A percentile compares a stretch with the other conserved stretches of the same genome.
These are phyloP conservation scores for Prunus armeniaca DNA, from an alignment of 306 rosid genomes.

Conservation along the genomic window DNA sequence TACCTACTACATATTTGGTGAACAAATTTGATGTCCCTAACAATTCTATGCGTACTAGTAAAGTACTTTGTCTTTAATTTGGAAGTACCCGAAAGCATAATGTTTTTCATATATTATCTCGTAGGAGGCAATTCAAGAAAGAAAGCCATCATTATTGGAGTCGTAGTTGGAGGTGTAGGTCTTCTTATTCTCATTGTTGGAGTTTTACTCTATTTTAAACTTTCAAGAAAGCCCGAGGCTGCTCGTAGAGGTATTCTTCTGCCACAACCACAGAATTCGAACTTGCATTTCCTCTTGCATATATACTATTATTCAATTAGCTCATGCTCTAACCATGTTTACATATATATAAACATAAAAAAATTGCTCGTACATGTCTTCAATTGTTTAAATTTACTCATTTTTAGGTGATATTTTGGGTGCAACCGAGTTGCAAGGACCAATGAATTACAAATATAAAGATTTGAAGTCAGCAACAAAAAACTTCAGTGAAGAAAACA, in stretches of 20 bases:
- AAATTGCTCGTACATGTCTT: too few relatives aligned
- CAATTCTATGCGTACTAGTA: neutral
- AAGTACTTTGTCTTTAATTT: too few relatives aligned
- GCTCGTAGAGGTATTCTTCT: slow-evolving; percentile 39
- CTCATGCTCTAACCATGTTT: too few relatives aligned
- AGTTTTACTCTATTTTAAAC: slow-evolving; percentile 30
- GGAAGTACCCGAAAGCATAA: too few relatives aligned
- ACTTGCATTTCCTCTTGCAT: neutral
- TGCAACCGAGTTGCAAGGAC: slow-evolving; percentile 64
- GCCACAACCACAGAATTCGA: neutral
- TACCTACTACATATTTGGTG: too few relatives aligned
- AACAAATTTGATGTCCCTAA: neutral
- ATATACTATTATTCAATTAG: too few relatives aligned
- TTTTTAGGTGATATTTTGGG: slow-evolving; percentile 57
- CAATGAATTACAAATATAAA: slow-evolving; percentile 43
- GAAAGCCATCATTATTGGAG: slow-evolving; percentile 60
- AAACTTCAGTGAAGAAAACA: slow-evolving; percentile 51
- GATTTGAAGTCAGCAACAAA: slow-evolving; percentile 63
- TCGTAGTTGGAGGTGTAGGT: slow-evolving; percentile 57
- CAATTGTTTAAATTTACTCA: neutral
- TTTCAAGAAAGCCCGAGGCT: slow-evolving; percentile 33
- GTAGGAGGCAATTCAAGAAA: slow-evolving; percentile 38
- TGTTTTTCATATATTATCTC: too few relatives aligned
- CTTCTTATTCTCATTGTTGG: slow-evolving; percentile 44
- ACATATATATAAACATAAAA: too few relatives aligned